Evolutionary conservation across 352 stramenopile species (phyloP).

Genomic region (Pythium graminicola): DNA sequence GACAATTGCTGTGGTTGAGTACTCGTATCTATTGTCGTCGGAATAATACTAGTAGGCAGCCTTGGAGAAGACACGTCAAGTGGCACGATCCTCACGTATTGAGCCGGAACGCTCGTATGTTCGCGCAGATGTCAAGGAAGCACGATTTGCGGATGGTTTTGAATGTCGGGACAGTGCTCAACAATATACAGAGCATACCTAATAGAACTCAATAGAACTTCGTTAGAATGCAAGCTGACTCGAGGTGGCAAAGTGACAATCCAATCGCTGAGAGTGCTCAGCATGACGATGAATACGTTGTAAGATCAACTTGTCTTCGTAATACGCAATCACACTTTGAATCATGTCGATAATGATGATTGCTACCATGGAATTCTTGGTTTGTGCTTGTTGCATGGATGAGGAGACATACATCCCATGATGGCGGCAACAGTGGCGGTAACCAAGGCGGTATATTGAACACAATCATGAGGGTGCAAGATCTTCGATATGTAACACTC

Average conservation of each 20-base stretch:
- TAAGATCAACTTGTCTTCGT: background rate
- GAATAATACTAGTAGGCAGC: no score
- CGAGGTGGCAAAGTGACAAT: background rate
- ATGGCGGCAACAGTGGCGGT: slow-evolving; percentile 28
- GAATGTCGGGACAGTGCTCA: background rate
- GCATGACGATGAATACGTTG: background rate
- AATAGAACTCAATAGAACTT: background rate
- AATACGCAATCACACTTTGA: background rate
- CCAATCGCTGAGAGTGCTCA: background rate
- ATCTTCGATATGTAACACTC: slow-evolving; percentile 8
- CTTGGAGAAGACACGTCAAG: no score
- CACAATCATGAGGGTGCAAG: slow-evolving; percentile 25
- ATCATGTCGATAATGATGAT: slow-evolving; percentile 5
- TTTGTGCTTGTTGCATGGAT: slow-evolving; percentile 27
- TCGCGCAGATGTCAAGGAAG: background rate
- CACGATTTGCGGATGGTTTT: background rate
- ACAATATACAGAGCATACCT: background rate
- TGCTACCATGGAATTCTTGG: background rate
- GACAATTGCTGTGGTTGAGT: no score
- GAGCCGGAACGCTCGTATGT: background rate
- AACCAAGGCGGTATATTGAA: no score
- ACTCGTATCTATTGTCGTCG: no score
- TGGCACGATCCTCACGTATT: no score
- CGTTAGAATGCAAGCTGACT: background rate
- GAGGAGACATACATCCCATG: slow-evolving; percentile 28